Conservation (phyloP, 371 early-diverging fungal species). For the Dichotomocladium elegans region DNA sequence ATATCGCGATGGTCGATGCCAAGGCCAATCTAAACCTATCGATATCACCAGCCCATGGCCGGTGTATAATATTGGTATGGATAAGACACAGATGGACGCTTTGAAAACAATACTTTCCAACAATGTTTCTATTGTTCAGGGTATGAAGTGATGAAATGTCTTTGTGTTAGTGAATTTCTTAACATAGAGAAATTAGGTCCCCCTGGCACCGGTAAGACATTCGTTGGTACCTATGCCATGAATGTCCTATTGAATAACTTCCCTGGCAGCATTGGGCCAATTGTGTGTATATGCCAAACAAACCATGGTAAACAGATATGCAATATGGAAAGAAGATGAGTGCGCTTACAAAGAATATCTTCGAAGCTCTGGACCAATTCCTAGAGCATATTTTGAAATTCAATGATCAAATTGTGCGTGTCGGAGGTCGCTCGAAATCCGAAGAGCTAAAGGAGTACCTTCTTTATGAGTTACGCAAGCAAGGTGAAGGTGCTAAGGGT, state of each 20-base stretch:
- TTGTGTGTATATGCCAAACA: slow-evolving; percentile 66
- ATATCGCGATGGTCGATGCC: background rate
- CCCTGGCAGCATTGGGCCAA: slow-evolving; percentile 38
- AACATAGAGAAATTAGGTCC: slow-evolving; percentile 38
- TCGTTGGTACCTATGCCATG: slow-evolving; percentile 62
- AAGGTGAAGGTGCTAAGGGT: slow-evolving; percentile 12
- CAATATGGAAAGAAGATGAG: no score
- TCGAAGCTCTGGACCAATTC: slow-evolving; percentile 69
- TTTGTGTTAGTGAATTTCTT: no score
- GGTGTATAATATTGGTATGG: slow-evolving; percentile 31
- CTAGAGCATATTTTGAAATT: slow-evolving; percentile 50
- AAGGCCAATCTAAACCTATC: slow-evolving; percentile 11
- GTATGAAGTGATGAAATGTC: slow-evolving; percentile 7
- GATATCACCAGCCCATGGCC: slow-evolving; percentile 33
- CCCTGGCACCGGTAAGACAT: slow-evolving; percentile 74
- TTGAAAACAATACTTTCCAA: slow-evolving; percentile 47
- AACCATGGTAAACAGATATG: slow-evolving; percentile 52
- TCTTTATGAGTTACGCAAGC: slow-evolving; percentile 42
- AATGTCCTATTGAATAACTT: slow-evolving; percentile 49
- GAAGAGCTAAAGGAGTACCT: slow-evolving; percentile 35
- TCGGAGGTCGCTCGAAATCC: slow-evolving; percentile 61
- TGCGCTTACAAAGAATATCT: no score
- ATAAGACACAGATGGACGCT: slow-evolving; percentile 50
- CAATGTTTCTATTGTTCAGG: slow-evolving; percentile 56
- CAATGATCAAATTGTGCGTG: slow-evolving; percentile 51